phyloP scores from a whole-genome alignment of 1,284 basidiomycete species.

The Malassezia obtusa region DNA sequence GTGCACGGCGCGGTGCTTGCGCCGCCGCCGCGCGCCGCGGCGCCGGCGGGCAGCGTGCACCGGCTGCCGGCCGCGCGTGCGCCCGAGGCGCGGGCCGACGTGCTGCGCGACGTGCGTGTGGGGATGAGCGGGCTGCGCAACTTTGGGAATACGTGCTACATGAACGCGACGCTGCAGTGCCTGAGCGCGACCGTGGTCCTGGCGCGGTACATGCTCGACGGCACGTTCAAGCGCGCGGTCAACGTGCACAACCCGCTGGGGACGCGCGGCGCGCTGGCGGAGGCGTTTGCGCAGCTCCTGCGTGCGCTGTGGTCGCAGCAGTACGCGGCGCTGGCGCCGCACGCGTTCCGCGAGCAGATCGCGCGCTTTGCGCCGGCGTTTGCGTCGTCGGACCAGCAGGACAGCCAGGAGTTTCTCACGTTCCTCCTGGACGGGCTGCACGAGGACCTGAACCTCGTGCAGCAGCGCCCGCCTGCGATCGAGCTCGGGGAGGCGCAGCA shows the following conservation, averaged over 20 bases:
- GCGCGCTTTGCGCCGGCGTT: conserved; percentile 40
- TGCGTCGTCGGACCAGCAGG: conserved; percentile 38
- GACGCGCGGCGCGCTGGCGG: conserved; percentile 72
- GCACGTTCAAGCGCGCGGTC: conserved; percentile 74
- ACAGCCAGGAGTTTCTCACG: conserved; percentile 26
- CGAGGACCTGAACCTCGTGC: conserved; percentile 30
- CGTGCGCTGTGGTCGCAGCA: conserved; percentile 81
- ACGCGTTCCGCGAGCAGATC: conserved; percentile 67
- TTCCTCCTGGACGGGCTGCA: conserved; percentile 30
- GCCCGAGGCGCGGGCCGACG: neutral
- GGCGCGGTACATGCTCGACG: conserved; percentile 48
- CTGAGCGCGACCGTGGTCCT: conserved; percentile 42
- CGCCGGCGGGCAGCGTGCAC: neutral
- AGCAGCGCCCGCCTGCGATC: conserved; percentile 30
- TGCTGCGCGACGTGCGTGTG: conserved; percentile 25
- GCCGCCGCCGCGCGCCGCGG: conserved; percentile 7
- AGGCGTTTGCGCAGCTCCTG: conserved; percentile 72
- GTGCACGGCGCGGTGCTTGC: neutral
- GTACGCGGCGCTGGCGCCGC: conserved; percentile 70
- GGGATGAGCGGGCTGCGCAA: conserved; percentile 45
- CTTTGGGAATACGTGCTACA: conserved; percentile 47
- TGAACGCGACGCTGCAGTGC: conserved; percentile 47
- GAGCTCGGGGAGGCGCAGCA: conserved; percentile 42
- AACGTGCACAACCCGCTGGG: conserved; percentile 80
- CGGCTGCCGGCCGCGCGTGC: neutral